Percentiles rank a stretch among this genome's conserved stretches.
Conservation (phyloP, 2,329 filamentous ascomycete genomes). For the Bertia moriformis region DNA sequence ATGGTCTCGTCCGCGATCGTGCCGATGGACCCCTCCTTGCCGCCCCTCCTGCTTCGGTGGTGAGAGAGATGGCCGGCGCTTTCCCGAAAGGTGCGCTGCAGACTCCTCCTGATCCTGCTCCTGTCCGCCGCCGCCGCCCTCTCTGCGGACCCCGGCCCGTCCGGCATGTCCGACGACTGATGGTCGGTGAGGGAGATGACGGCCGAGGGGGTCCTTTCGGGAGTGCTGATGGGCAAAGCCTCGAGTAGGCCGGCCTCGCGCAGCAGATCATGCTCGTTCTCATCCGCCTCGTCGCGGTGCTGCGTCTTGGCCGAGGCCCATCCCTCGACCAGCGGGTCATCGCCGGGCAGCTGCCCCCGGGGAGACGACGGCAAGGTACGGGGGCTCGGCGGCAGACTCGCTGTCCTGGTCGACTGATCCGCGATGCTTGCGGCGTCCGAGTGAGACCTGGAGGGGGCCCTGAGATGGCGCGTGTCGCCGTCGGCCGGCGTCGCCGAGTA, state of each 20-base stretch:
- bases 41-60: slow-evolving; percentile 63
- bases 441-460: not conserved
- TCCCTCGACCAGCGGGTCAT: slow-evolving; percentile 7
- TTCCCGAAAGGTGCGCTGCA: slow-evolving; percentile 82
- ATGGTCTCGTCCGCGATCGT: slow-evolving; percentile 33
- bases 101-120: slow-evolving; percentile 65
- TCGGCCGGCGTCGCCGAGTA: too few species aligned
- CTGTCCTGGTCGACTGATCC: not conserved
- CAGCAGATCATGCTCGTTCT: slow-evolving; percentile 52
- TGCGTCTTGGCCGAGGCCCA: slow-evolving; percentile 8
- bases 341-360: slow-evolving; percentile 7
- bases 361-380: not conserved
- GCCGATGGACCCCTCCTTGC: slow-evolving; percentile 55
- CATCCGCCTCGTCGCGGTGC: slow-evolving; percentile 34
- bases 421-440: not conserved
- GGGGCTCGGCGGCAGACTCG: not conserved
- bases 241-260: slow-evolving; percentile 54
- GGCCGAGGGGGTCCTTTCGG: slow-evolving; percentile 20
- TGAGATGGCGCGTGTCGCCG: too few species aligned
- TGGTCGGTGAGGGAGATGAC: not conserved
- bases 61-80: slow-evolving; percentile 50
- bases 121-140: slow-evolving; percentile 43
- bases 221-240: slow-evolving; percentile 19
- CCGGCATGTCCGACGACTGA: too few species aligned
- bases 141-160: slow-evolving; percentile 13